These are phyloP conservation scores for Blastomyces silverae DNA, from an alignment of 2,329 filamentous ascomycete genomes.

Conservation along the genomic window DNA sequence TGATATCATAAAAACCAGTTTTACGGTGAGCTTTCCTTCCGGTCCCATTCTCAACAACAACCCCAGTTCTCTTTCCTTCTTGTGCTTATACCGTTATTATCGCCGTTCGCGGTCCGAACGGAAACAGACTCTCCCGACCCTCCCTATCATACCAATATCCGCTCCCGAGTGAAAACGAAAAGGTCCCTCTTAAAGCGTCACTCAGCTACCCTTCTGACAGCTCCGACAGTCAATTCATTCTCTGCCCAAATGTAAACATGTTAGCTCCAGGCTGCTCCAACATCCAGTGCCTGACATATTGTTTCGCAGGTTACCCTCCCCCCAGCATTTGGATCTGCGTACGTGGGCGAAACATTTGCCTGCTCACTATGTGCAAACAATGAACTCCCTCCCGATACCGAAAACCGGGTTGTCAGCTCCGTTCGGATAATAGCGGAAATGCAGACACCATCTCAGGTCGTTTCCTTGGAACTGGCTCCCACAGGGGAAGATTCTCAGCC, in stretches of 20 bases:
- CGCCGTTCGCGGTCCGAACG: neutral
- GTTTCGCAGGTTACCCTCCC: conserved; percentile 65
- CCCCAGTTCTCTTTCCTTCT: neutral
- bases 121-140: conserved; percentile 65
- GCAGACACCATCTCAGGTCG: conserved; percentile 76
- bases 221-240: conserved; percentile 48
- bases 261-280: neutral
- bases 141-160: conserved; percentile 43
- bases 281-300: conserved; percentile 3
- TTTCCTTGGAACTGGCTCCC: conserved; percentile 53
- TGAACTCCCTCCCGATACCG: conserved; percentile 50
- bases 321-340: conserved; percentile 84
- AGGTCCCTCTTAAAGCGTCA: conserved; percentile 57
- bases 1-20: conserved; percentile 26
- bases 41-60: neutral
- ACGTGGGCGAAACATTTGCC: conserved; percentile 89
- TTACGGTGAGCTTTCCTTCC: conserved; percentile 32
- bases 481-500: conserved; percentile 44
- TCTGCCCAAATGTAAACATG: conserved; percentile 47
- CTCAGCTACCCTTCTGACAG: conserved; percentile 60
- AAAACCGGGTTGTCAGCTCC: conserved; percentile 55
- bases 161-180: conserved; percentile 42
- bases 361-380: conserved; percentile 97
- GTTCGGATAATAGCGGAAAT: conserved; percentile 86
- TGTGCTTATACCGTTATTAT: neutral